phyloP scores from a whole-genome alignment of 2,329 filamentous ascomycete species.

The Colletotrichum kahawae region DNA sequence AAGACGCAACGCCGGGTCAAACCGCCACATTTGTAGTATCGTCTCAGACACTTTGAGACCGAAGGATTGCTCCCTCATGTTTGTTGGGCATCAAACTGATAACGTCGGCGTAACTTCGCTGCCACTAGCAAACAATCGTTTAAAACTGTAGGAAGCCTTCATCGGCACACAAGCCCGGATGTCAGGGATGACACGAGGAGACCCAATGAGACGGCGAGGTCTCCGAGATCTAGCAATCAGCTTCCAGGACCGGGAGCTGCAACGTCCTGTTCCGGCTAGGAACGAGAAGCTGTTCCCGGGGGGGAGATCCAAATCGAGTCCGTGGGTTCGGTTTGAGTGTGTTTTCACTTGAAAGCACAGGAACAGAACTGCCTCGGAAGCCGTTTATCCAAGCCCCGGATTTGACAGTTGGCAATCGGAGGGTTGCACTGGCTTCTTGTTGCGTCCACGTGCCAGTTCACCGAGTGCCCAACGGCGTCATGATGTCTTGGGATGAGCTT shows the following conservation, averaged over 20 bases:
- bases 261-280: constrained; percentile 6
- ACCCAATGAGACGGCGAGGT: neutral
- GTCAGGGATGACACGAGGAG: neutral
- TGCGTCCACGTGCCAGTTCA: neutral
- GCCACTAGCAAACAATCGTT: neutral
- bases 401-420: neutral
- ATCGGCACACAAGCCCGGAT: neutral
- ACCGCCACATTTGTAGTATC: constrained; percentile 5
- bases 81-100: neutral
- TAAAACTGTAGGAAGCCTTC: constrained; percentile 4
- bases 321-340: neutral
- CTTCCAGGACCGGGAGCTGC: neutral
- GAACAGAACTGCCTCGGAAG: neutral
- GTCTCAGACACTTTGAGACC: neutral
- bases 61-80: neutral
- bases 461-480: neutral
- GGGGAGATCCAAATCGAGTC: neutral
- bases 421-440: constrained; percentile 5
- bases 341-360: neutral
- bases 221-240: constrained; percentile 7
- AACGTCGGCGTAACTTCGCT: constrained; percentile 10
- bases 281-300: neutral
- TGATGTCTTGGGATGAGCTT: neutral
- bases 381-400: neutral
- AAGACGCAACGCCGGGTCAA: neutral